These are phyloP conservation scores for Talaromyces borbonicus DNA, from an alignment of 495 filamentous ascomycete species.

Conservation along the genomic window DNA sequence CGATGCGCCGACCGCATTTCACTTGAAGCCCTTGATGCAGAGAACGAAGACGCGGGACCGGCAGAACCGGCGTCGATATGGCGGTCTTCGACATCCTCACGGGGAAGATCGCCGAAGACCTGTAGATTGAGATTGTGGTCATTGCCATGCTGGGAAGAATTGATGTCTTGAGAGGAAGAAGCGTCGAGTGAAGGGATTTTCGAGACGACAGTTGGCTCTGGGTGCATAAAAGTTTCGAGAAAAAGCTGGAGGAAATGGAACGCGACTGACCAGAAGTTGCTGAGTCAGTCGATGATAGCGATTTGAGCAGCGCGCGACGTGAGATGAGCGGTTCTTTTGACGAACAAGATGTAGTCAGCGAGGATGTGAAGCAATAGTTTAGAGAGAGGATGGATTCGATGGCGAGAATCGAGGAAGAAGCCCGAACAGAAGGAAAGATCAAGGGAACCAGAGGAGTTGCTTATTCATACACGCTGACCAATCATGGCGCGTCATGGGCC, in stretches of 20 bases:
- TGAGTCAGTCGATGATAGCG: slow-evolving; percentile 31
- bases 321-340: slow-evolving; percentile 4
- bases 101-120: slow-evolving; percentile 26
- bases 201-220: slow-evolving; percentile 57
- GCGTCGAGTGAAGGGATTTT: slow-evolving; percentile 40
- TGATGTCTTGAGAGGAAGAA: slow-evolving; percentile 26
- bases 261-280: slow-evolving; percentile 56
- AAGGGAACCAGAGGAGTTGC: too few relatives aligned
- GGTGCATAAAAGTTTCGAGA: slow-evolving; percentile 76
- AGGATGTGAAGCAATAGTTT: slow-evolving; percentile 8
- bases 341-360: background rate
- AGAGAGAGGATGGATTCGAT: slow-evolving; percentile 12
- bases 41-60: slow-evolving; percentile 12
- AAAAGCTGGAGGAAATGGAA: slow-evolving; percentile 21
- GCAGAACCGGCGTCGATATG: slow-evolving; percentile 11
- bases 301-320: too few relatives aligned
- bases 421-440: too few relatives aligned
- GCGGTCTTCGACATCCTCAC: slow-evolving; percentile 21
- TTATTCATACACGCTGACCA: too few relatives aligned
- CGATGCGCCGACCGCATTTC: slow-evolving; percentile 14
- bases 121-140: slow-evolving; percentile 25
- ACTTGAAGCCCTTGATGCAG: slow-evolving; percentile 7
- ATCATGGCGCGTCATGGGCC: too few relatives aligned
- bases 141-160: slow-evolving; percentile 70
- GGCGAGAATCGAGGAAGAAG: slow-evolving; percentile 7